A percentile compares a stretch with the other conserved stretches of the same genome.
Evolutionary conservation across 495 filamentous ascomycete species (phyloP).

Genomic region (Trichoderma erinaceum): DNA sequence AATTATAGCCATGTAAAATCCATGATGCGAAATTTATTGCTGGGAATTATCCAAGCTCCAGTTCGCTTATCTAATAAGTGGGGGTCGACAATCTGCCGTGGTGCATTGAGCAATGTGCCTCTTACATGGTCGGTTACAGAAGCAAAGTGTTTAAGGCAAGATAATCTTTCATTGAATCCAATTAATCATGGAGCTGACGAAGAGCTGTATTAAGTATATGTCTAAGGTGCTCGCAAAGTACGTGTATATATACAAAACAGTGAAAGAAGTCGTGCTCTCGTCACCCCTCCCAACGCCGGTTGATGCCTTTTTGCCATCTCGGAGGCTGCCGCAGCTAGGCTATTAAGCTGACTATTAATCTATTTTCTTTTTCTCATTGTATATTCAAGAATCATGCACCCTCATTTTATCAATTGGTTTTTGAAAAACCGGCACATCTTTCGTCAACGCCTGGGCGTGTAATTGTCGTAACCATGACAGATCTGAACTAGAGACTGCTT

Average conservation of each 20-base stretch:
- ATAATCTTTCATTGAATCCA: too few species aligned
- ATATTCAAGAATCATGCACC: not conserved
- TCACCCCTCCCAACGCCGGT: conserved; percentile 10
- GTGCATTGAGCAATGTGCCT: not conserved
- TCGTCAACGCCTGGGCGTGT: not conserved
- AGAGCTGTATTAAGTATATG: conserved; percentile 12
- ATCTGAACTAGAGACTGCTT: conserved; percentile 11
- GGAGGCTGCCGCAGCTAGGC: conserved; percentile 13
- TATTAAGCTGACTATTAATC: conserved; percentile 10
- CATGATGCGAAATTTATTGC: conserved; percentile 5
- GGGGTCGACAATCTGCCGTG: not conserved
- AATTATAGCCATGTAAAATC: not conserved
- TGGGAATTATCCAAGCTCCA: not conserved
- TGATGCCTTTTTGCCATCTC: conserved; percentile 12
- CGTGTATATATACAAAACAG: conserved; percentile 13
- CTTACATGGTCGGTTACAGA: not conserved
- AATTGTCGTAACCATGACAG: not conserved
- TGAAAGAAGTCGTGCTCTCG: conserved; percentile 1
- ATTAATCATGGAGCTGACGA: not conserved
- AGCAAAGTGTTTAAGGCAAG: not conserved
- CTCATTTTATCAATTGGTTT: not conserved
- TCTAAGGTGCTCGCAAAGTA: conserved; percentile 11
- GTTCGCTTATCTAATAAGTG: not conserved
- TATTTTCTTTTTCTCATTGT: not conserved
- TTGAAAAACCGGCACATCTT: not conserved